Percentiles rank a stretch among this genome's conserved stretches.
phyloP scores from a whole-genome alignment of 352 stramenopile genomes.

The Phytophthora melonis region DNA sequence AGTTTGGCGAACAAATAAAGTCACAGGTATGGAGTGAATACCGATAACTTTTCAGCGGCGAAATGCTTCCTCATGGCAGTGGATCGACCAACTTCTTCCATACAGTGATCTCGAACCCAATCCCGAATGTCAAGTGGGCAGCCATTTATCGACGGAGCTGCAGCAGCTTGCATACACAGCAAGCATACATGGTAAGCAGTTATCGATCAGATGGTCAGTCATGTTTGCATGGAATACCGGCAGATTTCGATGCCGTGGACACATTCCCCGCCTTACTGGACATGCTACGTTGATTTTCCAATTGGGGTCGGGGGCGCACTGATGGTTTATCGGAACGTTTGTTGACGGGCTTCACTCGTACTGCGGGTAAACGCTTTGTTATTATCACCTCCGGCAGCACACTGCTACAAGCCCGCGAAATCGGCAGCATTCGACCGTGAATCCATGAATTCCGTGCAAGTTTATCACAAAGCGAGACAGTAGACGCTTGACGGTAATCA shows the following conservation, averaged over 20 bases:
- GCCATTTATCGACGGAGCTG: not conserved
- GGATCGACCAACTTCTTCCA: slow-evolving; percentile 50
- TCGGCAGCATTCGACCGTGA: slow-evolving; percentile 13
- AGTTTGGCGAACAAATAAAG: not conserved
- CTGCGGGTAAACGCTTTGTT: slow-evolving; percentile 5
- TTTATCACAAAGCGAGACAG: slow-evolving; percentile 13
- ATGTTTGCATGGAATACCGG: not conserved
- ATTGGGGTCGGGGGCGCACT: not conserved
- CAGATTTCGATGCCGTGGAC: not conserved
- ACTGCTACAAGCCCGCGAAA: not conserved
- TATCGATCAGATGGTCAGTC: not conserved
- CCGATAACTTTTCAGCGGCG: slow-evolving; percentile 50
- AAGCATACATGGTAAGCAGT: not conserved
- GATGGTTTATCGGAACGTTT: not conserved
- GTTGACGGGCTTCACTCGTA: not conserved
- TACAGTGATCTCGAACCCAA: slow-evolving; percentile 64
- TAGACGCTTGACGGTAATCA: slow-evolving; percentile 37
- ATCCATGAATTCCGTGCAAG: slow-evolving; percentile 33
- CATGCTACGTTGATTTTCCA: slow-evolving; percentile 5
- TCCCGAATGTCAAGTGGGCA: slow-evolving; percentile 28
- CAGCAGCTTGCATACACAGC: not conserved
- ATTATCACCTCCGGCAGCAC: slow-evolving; percentile 21
- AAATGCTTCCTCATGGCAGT: slow-evolving; percentile 44
- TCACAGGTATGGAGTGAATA: slow-evolving; percentile 20
- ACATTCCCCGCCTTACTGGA: not conserved